A percentile compares a stretch with the other conserved stretches of the same genome.
These are phyloP conservation scores for Kwoniella dejecticola DNA, from an alignment of 768 basidiomycete genomes.

Conservation along the genomic window DNA sequence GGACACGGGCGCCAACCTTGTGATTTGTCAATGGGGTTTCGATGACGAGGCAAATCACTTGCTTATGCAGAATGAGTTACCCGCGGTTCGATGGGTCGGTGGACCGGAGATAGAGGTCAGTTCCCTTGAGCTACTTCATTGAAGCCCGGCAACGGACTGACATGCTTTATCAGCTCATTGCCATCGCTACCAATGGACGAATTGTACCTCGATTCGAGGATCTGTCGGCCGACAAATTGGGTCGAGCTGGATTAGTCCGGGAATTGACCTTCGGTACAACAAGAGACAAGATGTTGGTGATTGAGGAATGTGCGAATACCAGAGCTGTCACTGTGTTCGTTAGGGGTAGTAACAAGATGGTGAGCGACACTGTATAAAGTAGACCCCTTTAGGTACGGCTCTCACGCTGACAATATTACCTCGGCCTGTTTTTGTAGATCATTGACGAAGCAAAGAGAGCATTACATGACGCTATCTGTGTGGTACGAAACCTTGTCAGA, in stretches of 20 bases:
- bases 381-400: background rate
- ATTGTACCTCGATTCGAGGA: conserved; percentile 99
- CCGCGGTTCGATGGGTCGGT: conserved; percentile 97
- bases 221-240: conserved; percentile 84
- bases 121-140: background rate
- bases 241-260: conserved; percentile 87
- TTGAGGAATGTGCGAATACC: conserved; percentile 96
- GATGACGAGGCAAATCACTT: conserved; percentile 99
- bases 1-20: conserved; percentile 93
- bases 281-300: conserved; percentile 98
- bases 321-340: conserved; percentile 97
- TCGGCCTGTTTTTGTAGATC: conserved; percentile 63
- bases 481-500: conserved; percentile 88
- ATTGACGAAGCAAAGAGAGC: conserved; percentile 99
- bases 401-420: background rate
- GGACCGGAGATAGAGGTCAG: conserved; percentile 96
- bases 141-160: too few species aligned
- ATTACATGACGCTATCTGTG: conserved; percentile 95
- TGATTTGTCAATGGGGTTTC: conserved; percentile 99
- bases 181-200: conserved; percentile 95
- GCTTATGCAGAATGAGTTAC: conserved; percentile 95
- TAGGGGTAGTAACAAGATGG: conserved; percentile 98
- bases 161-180: conserved; percentile 70
- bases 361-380: conserved; percentile 51
- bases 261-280: conserved; percentile 97